A percentile compares a stretch with the other conserved stretches of the same genome.
These are phyloP conservation scores for Monosporascus sp. DNA, from an alignment of 2,329 filamentous ascomycete genomes.

Conservation along the genomic window DNA sequence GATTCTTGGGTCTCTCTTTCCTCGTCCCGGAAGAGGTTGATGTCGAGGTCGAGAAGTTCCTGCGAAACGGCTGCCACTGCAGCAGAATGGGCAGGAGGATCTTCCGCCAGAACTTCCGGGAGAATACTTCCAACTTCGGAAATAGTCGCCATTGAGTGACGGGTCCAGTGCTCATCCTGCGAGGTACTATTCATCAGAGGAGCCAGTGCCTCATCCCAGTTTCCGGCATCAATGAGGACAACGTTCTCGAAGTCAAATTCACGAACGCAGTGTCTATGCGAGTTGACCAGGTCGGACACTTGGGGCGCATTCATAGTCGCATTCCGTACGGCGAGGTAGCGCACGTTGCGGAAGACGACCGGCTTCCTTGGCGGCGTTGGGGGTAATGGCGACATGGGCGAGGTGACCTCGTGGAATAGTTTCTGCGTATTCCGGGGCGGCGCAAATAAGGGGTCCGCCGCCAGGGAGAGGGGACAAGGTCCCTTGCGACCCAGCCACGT, in stretches of 20 bases:
- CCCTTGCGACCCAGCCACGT: conserved; percentile 70
- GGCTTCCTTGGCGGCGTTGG: conserved; percentile 45
- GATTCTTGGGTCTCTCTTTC: conserved; percentile 28
- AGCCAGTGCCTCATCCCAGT: conserved; percentile 78
- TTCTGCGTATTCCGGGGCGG: conserved; percentile 49
- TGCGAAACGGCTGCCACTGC: conserved; percentile 49
- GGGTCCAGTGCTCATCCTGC: conserved; percentile 39
- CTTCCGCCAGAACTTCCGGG: conserved; percentile 18
- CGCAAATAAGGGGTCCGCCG: conserved; percentile 64
- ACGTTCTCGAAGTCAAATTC: conserved; percentile 81
- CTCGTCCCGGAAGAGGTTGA: conserved; percentile 26
- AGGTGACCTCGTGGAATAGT: conserved; percentile 60
- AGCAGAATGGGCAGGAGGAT: conserved; percentile 44
- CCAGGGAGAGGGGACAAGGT: conserved; percentile 66
- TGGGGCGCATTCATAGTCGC: conserved; percentile 65
- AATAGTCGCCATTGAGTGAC: conserved; percentile 31
- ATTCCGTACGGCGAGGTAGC: conserved; percentile 67
- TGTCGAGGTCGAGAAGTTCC: conserved; percentile 39
- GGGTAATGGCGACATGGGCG: conserved; percentile 58
- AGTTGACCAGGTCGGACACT: conserved; percentile 61
- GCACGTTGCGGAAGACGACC: conserved; percentile 62
- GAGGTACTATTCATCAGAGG: conserved; percentile 53
- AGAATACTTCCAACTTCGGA: conserved; percentile 24
- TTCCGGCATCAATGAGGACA: conserved; percentile 59
- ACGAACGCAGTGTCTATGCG: conserved; percentile 62